Evolutionary conservation across 257 asterid genomes (phyloP).

Genomic region (Petunia axillaris): DNA sequence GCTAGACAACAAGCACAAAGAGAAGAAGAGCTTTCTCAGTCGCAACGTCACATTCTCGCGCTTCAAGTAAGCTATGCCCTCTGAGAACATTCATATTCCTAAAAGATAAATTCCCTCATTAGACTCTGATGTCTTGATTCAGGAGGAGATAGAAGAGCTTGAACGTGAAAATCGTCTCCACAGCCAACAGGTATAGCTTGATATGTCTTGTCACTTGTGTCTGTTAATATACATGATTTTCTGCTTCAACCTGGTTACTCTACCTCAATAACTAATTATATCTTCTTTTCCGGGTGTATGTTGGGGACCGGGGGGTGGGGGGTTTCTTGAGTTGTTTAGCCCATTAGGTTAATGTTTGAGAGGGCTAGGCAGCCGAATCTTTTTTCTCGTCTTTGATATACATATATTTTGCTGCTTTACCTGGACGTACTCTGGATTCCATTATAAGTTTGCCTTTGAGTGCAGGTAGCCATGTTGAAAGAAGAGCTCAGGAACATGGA

Average conservation of each 20-base stretch:
- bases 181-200: conserved; percentile 75
- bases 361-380: conserved; percentile 14
- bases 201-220: neutral
- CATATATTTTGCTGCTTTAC: conserved; percentile 5
- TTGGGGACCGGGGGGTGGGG: neutral
- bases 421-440: conserved; percentile 17
- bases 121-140: conserved; percentile 37
- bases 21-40: conserved; percentile 98
- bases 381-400: conserved; percentile 2
- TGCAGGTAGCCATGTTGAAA: conserved; percentile 88
- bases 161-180: conserved; percentile 98
- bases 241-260: conserved; percentile 4
- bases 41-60: conserved; percentile 97
- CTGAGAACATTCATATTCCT: conserved; percentile 27
- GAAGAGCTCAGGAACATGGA: conserved; percentile 96
- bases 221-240: conserved; percentile 1
- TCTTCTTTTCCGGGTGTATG: neutral
- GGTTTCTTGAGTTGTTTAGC: neutral
- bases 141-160: conserved; percentile 99
- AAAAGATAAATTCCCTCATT: conserved; percentile 10
- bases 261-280: neutral
- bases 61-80: conserved; percentile 66
- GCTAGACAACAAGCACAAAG: conserved; percentile 99
- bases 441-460: conserved; percentile 24
- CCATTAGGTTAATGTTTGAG: neutral